Percentiles rank a stretch among this genome's conserved stretches.
These are phyloP conservation scores for Rhazya stricta DNA, from an alignment of 257 asterid species.

Conservation along the genomic window DNA sequence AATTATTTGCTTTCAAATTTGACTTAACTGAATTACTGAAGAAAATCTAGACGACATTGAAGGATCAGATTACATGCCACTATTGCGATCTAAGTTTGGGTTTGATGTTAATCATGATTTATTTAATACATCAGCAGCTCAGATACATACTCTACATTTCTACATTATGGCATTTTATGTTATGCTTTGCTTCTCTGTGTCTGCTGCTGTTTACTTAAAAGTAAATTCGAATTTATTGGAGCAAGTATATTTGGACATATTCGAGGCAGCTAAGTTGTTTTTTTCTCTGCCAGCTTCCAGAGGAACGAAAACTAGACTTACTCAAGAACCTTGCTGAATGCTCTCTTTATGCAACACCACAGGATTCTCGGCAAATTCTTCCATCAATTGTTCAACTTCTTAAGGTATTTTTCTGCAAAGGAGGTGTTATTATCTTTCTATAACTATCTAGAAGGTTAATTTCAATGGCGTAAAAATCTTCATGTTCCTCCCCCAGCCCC, in stretches of 20 bases:
- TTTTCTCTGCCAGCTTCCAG: slow-evolving; percentile 65
- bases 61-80: background rate
- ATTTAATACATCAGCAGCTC: background rate
- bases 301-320: slow-evolving; percentile 64
- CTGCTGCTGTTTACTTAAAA: background rate
- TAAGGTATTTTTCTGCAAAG: slow-evolving; percentile 47
- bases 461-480: background rate
- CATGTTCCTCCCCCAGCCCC: background rate
- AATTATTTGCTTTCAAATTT: background rate
- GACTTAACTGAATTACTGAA: background rate
- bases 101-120: background rate
- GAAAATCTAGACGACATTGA: background rate
- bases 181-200: background rate
- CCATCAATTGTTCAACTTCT: slow-evolving; percentile 81
- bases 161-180: background rate
- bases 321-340: slow-evolving; percentile 86
- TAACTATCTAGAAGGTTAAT: background rate
- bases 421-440: background rate
- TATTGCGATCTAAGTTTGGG: background rate
- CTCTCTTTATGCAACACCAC: slow-evolving; percentile 75
- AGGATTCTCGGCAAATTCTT: slow-evolving; percentile 81
- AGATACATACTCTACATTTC: background rate
- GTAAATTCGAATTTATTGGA: too few species aligned
- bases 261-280: slow-evolving; percentile 6
- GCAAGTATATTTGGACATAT: background rate